Conservation (phyloP, 2,329 filamentous ascomycete genomes). For the Sporothrix humicola region DNA sequence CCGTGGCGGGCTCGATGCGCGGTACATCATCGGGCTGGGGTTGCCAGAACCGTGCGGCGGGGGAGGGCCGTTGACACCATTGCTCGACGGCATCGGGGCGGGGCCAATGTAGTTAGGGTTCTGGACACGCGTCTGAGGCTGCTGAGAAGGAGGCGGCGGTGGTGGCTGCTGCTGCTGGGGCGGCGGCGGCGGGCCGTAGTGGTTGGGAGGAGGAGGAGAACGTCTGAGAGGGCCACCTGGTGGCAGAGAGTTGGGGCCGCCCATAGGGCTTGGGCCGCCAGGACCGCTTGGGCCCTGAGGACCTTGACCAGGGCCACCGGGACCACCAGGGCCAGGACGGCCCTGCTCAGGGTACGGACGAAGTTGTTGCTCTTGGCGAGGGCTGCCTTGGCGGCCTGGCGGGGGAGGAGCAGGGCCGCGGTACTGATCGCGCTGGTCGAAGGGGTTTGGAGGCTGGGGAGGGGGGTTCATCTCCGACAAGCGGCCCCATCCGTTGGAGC, state of each 20-base stretch:
- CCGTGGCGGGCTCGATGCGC: conserved; percentile 79
- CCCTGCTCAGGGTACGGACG: conserved; percentile 71
- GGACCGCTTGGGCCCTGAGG: conserved; percentile 48
- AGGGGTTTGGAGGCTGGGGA: conserved; percentile 79
- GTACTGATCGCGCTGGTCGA: conserved; percentile 76
- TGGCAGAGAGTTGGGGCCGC: conserved; percentile 17
- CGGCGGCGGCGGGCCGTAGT: conserved; percentile 61
- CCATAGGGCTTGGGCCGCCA: conserved; percentile 22
- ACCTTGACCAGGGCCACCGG: conserved; percentile 56
- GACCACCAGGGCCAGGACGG: conserved; percentile 51
- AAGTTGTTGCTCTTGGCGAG: conserved; percentile 70
- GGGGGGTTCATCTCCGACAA: conserved; percentile 80
- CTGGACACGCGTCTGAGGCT: conserved; percentile 56
- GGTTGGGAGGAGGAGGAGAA: conserved; percentile 58
- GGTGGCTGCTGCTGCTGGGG: conserved; percentile 52
- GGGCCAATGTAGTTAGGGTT: conserved; percentile 67
- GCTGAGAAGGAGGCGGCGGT: conserved; percentile 51
- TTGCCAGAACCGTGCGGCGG: conserved; percentile 56
- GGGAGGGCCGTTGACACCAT: conserved; percentile 53
- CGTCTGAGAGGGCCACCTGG: conserved; percentile 51
- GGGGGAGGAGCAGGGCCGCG: conserved; percentile 64
- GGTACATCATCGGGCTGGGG: conserved; percentile 67
- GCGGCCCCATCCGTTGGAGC: conserved; percentile 65
- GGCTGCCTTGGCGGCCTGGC: conserved; percentile 72
- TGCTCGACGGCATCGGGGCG: conserved; percentile 51